Conservation (phyloP, 2,329 filamentous ascomycete genomes). For the Calonectria leucothoes region DNA sequence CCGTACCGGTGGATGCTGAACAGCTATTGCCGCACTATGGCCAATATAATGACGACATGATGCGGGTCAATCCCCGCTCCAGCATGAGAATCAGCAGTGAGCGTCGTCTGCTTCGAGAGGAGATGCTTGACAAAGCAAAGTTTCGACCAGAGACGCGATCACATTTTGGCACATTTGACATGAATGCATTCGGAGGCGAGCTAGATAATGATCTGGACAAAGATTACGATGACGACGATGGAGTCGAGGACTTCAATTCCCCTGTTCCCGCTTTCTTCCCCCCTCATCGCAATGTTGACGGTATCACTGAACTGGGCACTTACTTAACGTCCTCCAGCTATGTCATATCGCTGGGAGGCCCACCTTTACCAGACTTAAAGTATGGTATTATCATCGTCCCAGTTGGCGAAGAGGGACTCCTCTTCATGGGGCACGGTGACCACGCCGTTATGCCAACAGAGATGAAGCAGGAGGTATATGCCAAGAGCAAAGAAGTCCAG, state of each 20-base stretch:
- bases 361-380: background rate
- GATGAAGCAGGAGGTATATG: background rate
- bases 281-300: background rate
- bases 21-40: no score
- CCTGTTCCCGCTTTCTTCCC: background rate
- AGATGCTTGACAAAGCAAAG: background rate
- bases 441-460: background rate
- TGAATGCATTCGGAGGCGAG: background rate
- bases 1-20: no score
- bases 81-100: background rate
- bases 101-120: background rate
- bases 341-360: background rate
- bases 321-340: background rate
- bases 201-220: background rate
- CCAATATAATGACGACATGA: no score
- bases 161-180: background rate
- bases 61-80: no score
- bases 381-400: background rate
- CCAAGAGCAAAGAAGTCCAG: no score
- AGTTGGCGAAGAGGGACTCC: background rate
- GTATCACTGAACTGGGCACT: background rate
- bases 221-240: no score
- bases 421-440: background rate
- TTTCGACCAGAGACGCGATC: background rate
- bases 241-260: background rate